Base-by-base conservation (phyloP, 1,284 basidiomycete genomes). In the Ganoderma lingzhi region DNA sequence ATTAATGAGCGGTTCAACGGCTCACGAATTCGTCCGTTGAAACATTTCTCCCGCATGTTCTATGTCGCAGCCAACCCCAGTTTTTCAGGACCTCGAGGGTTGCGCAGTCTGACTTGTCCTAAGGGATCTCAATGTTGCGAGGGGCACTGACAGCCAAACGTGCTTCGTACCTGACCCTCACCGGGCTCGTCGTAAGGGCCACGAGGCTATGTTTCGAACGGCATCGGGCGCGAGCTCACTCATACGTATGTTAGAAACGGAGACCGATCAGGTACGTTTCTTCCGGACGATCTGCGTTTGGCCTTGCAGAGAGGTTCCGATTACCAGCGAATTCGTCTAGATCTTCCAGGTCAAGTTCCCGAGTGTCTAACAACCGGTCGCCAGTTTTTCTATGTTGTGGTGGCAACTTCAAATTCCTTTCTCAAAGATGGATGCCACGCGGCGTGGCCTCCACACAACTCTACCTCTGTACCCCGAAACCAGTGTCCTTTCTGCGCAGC, bases 201-300 rank as follows among this genome's bases (percentile, higher is more conserved):
- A 2, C 53, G 6, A 35, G 19, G 28, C 4, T 56, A 35, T 12
- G 15, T 56, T 9, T 14, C 12, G 48, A 51, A 28, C 48, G 23
- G n/a, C 37, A 41, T 55, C 19, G 23, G 39, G 39, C n/a, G 28
- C 23, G 15, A 23, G 9, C 39, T 51, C 32, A 32, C 37, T 19
- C 35, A 32, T 15, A 56, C 14, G 30, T 56, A 19, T 59, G 63
- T 66, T 69, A 66, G 56, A 10, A 48, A 41, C 61, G 60, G 71
- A 64, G 37, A 70, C 71, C 71, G 71, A 72, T 72, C 71, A 72
- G 66, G 71, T 42, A 37, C 39, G n/a, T 55, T 28, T 35, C 51
- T 14, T 17, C 45, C 37, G 12, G 41, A 65, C 58, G 6, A 17
- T 35, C 28, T 35, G 53, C 30, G 53, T 56, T 19, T 17, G 30